Conservation (phyloP, 768 basidiomycete species). For the Lactarius sp. region DNA sequence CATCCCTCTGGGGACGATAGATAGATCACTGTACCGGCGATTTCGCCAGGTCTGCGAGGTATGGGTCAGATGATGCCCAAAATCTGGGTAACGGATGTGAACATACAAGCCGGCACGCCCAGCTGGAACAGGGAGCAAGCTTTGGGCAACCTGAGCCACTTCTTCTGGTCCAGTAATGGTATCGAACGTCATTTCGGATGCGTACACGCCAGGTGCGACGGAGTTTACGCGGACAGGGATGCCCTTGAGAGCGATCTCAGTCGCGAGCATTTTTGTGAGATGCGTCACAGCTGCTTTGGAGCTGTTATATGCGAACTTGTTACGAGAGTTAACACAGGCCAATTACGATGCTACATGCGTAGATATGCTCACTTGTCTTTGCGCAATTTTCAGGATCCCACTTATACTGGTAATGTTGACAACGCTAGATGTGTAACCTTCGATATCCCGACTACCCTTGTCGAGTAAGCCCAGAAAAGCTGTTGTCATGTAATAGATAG, state of each 20-base stretch:
- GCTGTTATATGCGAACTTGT: conserved; percentile 79
- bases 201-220: conserved; percentile 71
- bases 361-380: conserved; percentile 59
- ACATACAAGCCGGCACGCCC: conserved; percentile 63
- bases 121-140: conserved; percentile 57
- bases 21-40: conserved; percentile 74
- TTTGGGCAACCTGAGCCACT: conserved; percentile 52
- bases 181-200: conserved; percentile 68
- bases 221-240: conserved; percentile 66
- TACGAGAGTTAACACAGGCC: not conserved
- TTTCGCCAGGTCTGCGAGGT: conserved; percentile 55
- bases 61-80: not conserved
- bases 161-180: conserved; percentile 43
- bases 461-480: conserved; percentile 74
- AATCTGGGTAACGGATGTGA: not conserved
- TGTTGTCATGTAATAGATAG: conserved; percentile 71
- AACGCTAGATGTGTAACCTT: conserved; percentile 57
- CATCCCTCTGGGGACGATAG: conserved; percentile 67
- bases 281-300: conserved; percentile 74
- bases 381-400: conserved; percentile 62
- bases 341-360: not conserved
- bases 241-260: conserved; percentile 65
- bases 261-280: conserved; percentile 70
- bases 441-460: conserved; percentile 58
- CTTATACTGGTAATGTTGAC: conserved; percentile 79